Evolutionary conservation across 768 basidiomycete genomes (phyloP), one percentile per base, ranked within the genome.

Genomic region (Suillus brevipes): DNA sequence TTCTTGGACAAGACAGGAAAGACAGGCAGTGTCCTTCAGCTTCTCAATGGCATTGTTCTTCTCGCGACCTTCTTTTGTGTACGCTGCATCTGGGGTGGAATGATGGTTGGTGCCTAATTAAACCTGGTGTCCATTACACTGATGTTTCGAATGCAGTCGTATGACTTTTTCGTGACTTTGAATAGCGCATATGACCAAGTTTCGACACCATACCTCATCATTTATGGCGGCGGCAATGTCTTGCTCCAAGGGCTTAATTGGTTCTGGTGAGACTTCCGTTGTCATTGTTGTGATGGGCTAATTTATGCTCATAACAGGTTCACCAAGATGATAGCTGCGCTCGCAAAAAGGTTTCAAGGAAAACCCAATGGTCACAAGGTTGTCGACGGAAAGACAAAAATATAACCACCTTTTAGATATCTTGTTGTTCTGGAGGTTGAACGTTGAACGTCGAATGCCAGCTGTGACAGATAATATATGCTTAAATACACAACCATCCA

Each of bases 1-100:
- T 89, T 89, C 75, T 73, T 94, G 66, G 92, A 94, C 74, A 93
- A 94, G 74, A 88, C 83, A 18, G 85, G 86, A 55, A 86, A 82
- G 61, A 92, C 90, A 0, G 92, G 92, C 18, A 83, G 84, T 34
- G 85, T 70, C 2, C 71, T 88, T 37, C 92, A 94, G 72, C 77
- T 90, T 28, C 71, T 90, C 59, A 96, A 95, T 71, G 93, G 92
- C 16, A 64, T 88, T 55, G 73, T 84, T 64, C 82, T 97, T 43
- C 79, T 94, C 45, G 66, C 75, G 37, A 80, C 87, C 6, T 97
- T 95, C 79, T 88, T 91, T 73, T 77, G 80, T 50, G 84, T 89
- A 16, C 81, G 94, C 28, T 79, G 96, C 14, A 72, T 92, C 2
- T 93, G 88, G 72, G 94, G 94, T 31, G 86, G 81, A 58, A 82